A percentile compares a stretch with the other conserved stretches of the same genome.
These are phyloP conservation scores for Phytophthora vignae DNA, from an alignment of 352 stramenopile species.

Conservation along the genomic window DNA sequence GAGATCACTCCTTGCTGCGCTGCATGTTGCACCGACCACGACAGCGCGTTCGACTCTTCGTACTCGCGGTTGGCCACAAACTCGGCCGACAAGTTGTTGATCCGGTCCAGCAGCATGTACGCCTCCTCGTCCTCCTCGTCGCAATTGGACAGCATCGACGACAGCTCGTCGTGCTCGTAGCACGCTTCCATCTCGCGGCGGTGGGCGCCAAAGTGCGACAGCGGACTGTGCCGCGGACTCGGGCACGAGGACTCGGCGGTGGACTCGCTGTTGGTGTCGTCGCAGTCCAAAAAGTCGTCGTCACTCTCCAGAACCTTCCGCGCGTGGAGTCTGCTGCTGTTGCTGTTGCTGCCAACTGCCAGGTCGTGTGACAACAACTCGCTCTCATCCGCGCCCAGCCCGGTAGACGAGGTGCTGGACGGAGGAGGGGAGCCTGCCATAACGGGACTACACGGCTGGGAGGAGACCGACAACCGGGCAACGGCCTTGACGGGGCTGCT, in stretches of 20 bases:
- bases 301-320: slow-evolving; percentile 48
- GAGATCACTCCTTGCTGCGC: slow-evolving; percentile 67
- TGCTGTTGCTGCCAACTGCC: slow-evolving; percentile 16
- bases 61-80: slow-evolving; percentile 77
- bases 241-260: slow-evolving; percentile 78
- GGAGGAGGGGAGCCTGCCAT: slow-evolving; percentile 8
- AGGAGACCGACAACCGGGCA: neutral
- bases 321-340: slow-evolving; percentile 5
- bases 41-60: slow-evolving; percentile 72
- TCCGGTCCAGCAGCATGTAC: slow-evolving; percentile 69
- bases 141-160: slow-evolving; percentile 58
- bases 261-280: slow-evolving; percentile 81
- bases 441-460: slow-evolving; percentile 4
- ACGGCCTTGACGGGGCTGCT: slow-evolving; percentile 19
- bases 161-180: slow-evolving; percentile 65
- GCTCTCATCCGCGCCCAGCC: slow-evolving; percentile 20
- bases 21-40: slow-evolving; percentile 80
- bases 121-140: slow-evolving; percentile 75
- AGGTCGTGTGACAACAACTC: slow-evolving; percentile 30
- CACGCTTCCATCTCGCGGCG: slow-evolving; percentile 36
- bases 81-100: slow-evolving; percentile 68
- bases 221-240: slow-evolving; percentile 62
- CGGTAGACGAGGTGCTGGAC: slow-evolving; percentile 24
- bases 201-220: slow-evolving; percentile 41
- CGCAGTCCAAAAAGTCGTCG: slow-evolving; percentile 73